Percentiles rank a stretch among this genome's conserved stretches.
Conservation (phyloP, 805 yeast genomes). For the Metschnikowia aberdeeniae region DNA sequence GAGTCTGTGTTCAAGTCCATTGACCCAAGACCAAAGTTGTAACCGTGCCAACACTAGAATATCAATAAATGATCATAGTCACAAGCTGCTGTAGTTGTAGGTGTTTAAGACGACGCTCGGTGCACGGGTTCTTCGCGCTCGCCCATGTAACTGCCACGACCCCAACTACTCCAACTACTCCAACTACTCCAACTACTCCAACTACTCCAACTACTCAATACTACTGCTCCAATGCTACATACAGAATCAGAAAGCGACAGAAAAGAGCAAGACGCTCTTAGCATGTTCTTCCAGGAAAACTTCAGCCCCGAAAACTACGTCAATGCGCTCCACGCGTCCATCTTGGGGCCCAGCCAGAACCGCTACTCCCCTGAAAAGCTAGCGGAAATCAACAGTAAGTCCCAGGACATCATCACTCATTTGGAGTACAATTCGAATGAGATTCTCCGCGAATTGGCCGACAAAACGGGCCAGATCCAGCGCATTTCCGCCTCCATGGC, state of each 20-base stretch:
- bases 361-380: slow-evolving; percentile 32
- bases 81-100: too few relatives aligned
- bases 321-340: slow-evolving; percentile 53
- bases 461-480: slow-evolving; percentile 45
- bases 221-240: background rate
- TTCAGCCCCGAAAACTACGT: slow-evolving; percentile 63
- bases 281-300: slow-evolving; percentile 66
- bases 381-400: slow-evolving; percentile 42
- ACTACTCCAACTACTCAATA: background rate
- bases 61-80: too few relatives aligned
- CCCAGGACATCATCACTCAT: slow-evolving; percentile 52
- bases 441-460: slow-evolving; percentile 50
- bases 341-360: slow-evolving; percentile 20
- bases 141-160: too few relatives aligned
- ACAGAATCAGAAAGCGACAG: background rate
- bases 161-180: background rate
- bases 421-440: slow-evolving; percentile 62
- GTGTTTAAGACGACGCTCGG: too few relatives aligned
- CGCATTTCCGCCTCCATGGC: slow-evolving; percentile 50
- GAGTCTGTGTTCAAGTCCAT: slow-evolving; percentile 59
- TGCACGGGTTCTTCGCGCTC: too few relatives aligned
- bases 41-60: background rate
- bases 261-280: slow-evolving; percentile 37
- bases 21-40: slow-evolving; percentile 44
- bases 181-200: background rate